Evolutionary conservation across 108 stramenopile species (phyloP), one percentile per base, ranked within the genome.

Genomic region (Asterionellopsis glacialis): DNA sequence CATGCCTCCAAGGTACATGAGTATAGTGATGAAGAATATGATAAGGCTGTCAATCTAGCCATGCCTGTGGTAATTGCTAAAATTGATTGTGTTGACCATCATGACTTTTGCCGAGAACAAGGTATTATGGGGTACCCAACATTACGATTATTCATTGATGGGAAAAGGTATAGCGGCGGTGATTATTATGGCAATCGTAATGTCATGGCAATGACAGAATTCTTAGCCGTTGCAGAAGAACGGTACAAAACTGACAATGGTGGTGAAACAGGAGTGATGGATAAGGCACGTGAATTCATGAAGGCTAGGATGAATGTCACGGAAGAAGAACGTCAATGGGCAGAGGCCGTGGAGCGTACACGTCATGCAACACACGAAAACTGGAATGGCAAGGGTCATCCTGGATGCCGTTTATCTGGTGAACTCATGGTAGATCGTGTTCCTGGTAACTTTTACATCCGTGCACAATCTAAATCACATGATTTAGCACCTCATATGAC

Each of bases 401-500:
- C 92, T 45, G 95, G 92, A 38, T 96, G 95, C 60, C 73, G 80
- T 41, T 27, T 94, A 10, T 63, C 74, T 9, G 93, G 93, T 0
- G 57, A 75, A 57, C 45, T 94, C 42, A 55, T 81, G 23, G 77
- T 97, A 41, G 93, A 97, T 74, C 82, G 94, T 24, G 92, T 90
- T 11, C 97, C 97, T 24, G 96, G 96, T 0, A 94, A 98, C 66
- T 98, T 98, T 74, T 83, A 94, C 67, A 83, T 98, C 45, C 87
- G 94, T 59, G 87, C 88, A 1, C 68, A 80, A 54, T 91, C 90
- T 11, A 71, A 68, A 16, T 70, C 84, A 38, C 95, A 98, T 63
- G 79, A 91, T 64, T 62, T 98, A 44, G 84, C 81, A 42, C 74
- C 94, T 11, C 68, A 85, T 52, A 82, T 90, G 77, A 87, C 96